These are phyloP conservation scores for Penicillium mononematosum DNA, from an alignment of 495 filamentous ascomycete species.

Conservation along the genomic window DNA sequence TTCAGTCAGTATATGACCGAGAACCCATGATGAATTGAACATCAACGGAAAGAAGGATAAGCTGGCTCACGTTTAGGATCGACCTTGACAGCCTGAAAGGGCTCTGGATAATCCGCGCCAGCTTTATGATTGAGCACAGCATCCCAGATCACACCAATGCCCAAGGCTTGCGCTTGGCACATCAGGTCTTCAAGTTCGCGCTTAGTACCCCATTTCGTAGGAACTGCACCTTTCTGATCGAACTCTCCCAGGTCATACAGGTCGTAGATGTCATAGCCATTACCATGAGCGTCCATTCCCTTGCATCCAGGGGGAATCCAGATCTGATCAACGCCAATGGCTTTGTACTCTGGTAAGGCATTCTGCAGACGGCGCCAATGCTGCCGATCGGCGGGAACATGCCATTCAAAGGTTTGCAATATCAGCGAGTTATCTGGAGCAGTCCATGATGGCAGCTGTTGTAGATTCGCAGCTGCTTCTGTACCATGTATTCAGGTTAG, in stretches of 20 bases:
- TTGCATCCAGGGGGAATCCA: slow-evolving; percentile 79
- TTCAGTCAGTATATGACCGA: neutral
- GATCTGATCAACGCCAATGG: slow-evolving; percentile 62
- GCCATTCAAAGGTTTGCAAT: slow-evolving; percentile 75
- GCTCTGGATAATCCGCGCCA: slow-evolving; percentile 62
- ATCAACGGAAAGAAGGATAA: neutral
- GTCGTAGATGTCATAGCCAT: slow-evolving; percentile 79
- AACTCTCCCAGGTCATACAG: slow-evolving; percentile 77
- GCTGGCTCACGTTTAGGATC: slow-evolving; percentile 47
- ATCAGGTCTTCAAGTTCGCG: slow-evolving; percentile 58
- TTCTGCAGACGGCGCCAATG: slow-evolving; percentile 63
- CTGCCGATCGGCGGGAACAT: slow-evolving; percentile 60
- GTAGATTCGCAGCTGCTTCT: slow-evolving; percentile 32
- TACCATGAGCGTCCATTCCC: slow-evolving; percentile 58
- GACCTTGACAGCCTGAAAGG: slow-evolving; percentile 60
- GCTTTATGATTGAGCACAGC: slow-evolving; percentile 78
- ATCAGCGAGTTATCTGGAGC: slow-evolving; percentile 57
- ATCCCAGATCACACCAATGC: slow-evolving; percentile 67
- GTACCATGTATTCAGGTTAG: neutral
- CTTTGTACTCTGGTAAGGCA: slow-evolving; percentile 54
- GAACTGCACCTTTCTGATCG: slow-evolving; percentile 62
- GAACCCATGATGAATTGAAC: neutral
- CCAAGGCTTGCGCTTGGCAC: slow-evolving; percentile 47
- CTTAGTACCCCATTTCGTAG: slow-evolving; percentile 74
- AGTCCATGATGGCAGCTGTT: slow-evolving; percentile 37